Evolutionary conservation across 169 alveolate genomes (phyloP), one percentile per base, ranked within the genome.

Genomic region (Cryptosporidium xiaoi): DNA sequence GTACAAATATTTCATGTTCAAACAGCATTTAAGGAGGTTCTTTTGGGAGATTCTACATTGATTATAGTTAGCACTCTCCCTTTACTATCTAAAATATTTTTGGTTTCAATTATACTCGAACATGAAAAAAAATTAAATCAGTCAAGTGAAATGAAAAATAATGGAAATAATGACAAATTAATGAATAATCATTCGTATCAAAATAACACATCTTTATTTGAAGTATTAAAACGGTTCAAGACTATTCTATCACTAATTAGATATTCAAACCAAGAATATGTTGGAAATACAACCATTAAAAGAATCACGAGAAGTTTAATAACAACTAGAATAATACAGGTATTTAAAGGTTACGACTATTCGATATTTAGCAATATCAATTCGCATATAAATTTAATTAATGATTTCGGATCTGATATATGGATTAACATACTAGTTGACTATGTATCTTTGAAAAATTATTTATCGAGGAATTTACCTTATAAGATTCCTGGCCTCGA

Each of bases 1-100:
- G 77, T 77, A 16, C 69, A 56, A 24, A 77, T 77, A 16, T 31
- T 53, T 15, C 87, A 77, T 40, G 71, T 77, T 29, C 87, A 77
- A 46, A 64, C 64, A 13, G 87, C 87, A 20, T 77, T 71, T 31
- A 77, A 36, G 40, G 87, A 77, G 7, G 87, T 77, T 18, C 31
- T 77, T 16, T 48, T 77, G 34, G 51, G 29, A 7, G 64, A 77
- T 48, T 36, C 66, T 2, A 44, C 64, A 10, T 34, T 60, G 6
- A 77, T 27, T 34, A 24, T 60, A 24, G 34, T 77, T n/a, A 71
- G 64, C 16, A 60, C 77, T 18, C 64, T 77, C 12, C 87, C 87
- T 29, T 27, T 77, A 18, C 2, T 46, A 5, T 62, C 65, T 36
- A 77, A 62, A 24, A 34, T 77, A 20, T 77, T 77, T 46, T 46